Evolutionary conservation across 2,329 filamentous ascomycete species (phyloP).

Genomic region (Fusarium verrucosum): DNA sequence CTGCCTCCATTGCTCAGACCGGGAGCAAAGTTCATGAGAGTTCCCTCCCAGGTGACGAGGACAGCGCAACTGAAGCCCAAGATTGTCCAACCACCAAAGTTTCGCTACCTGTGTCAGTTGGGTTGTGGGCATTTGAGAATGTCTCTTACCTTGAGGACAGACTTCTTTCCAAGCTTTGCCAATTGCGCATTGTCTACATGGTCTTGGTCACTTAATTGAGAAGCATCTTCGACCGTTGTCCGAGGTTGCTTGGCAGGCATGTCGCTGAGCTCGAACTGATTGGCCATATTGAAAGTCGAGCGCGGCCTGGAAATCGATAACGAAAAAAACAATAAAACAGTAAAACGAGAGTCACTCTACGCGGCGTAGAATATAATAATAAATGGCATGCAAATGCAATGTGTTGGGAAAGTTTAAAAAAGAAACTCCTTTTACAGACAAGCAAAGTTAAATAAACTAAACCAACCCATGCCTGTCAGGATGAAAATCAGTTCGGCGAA

Average conservation of each 20-base stretch:
- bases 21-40: constrained; percentile 41
- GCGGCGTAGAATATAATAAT: background rate
- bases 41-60: constrained; percentile 44
- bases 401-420: background rate
- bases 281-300: background rate
- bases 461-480: background rate
- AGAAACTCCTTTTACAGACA: background rate
- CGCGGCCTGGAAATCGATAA: background rate
- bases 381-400: too few species aligned
- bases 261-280: constrained; percentile 16
- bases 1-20: constrained; percentile 41
- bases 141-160: constrained; percentile 14
- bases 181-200: constrained; percentile 37
- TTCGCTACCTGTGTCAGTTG: constrained; percentile 22
- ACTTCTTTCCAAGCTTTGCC: constrained; percentile 19
- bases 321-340: too few species aligned
- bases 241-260: constrained; percentile 19
- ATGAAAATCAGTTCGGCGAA: background rate
- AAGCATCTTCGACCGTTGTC: constrained; percentile 2
- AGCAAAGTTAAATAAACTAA: background rate
- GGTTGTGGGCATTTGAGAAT: background rate
- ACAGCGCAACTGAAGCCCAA: constrained; percentile 43
- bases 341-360: too few species aligned
- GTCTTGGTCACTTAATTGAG: constrained; percentile 28
- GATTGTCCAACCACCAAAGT: constrained; percentile 42